Evolutionary conservation across 768 basidiomycete species (phyloP).

Genomic region (Lactarius hatsudake): DNA sequence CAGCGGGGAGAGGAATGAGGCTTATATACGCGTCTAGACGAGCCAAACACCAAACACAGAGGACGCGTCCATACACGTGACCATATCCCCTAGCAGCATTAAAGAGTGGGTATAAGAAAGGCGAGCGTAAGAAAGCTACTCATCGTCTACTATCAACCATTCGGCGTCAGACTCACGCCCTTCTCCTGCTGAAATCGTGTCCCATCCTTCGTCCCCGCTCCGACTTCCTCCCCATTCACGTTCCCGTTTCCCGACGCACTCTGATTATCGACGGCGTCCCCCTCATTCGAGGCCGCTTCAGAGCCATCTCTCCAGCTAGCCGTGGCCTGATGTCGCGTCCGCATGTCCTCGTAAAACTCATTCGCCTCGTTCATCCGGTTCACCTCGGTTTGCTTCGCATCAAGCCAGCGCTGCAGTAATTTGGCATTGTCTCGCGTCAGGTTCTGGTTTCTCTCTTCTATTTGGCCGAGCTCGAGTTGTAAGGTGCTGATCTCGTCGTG

Average conservation of each 20-base stretch:
- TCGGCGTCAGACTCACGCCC: conserved; percentile 82
- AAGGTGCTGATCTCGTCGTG: conserved; percentile 94
- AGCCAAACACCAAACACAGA: conserved; percentile 25
- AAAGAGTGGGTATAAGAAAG: conserved; percentile 16
- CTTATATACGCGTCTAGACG: conserved; percentile 21
- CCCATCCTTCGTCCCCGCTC: conserved; percentile 65
- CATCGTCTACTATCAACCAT: conserved; percentile 73
- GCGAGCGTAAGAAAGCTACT: conserved; percentile 25
- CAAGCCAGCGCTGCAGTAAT: conserved; percentile 94
- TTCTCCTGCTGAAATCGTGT: conserved; percentile 65
- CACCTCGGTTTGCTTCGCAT: conserved; percentile 88
- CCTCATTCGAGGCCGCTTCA: conserved; percentile 27
- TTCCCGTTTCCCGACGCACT: conserved; percentile 70
- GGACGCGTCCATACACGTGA: conserved; percentile 26
- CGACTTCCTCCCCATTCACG: conserved; percentile 45
- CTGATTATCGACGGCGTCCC: conserved; percentile 33
- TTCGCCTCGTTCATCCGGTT: conserved; percentile 95
- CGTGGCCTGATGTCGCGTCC: conserved; percentile 63
- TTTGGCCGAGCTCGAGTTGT: conserved; percentile 86
- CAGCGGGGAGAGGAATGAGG: not conserved
- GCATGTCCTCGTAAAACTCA: conserved; percentile 85
- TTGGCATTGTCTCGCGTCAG: conserved; percentile 92
- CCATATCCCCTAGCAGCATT: conserved; percentile 10
- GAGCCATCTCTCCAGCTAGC: conserved; percentile 53
- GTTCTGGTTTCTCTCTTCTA: conserved; percentile 82